Evolutionary conservation across 768 basidiomycete genomes (phyloP), one percentile per base, ranked within the genome.

Genomic region (Epithele typhae): DNA sequence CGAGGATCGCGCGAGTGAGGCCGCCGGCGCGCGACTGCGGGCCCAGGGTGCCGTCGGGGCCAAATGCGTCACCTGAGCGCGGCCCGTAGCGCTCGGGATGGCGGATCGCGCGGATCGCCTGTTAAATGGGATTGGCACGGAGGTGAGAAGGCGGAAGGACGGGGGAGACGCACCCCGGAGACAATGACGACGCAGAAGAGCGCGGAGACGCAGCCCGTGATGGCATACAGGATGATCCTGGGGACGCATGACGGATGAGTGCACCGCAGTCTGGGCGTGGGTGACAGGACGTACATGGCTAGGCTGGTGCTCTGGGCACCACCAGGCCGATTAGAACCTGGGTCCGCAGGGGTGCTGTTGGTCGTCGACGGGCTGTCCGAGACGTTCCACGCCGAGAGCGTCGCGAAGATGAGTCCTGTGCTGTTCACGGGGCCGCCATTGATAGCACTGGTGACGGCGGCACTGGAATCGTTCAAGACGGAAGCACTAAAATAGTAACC

Each of bases 71-170:
- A 11, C 68, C 68, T 3, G 69, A 55, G 44, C 92, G 76, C 10
- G 89, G 88, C 4, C 92, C 92, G 61, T 96, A 97, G 43, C 91
- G 79, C 59, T 96, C 93, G 15, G 93, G 93, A 64, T 95, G 82
- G 2, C 90, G 79, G 41, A 91, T 75, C 1, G 91, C 87, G 21
- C 90, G 74, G 38, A 94, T 73, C 1, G 89, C 88, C 84, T 88
- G 52, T 12, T 15, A 35, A 0, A 3, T 22, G 8, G 11, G 18
- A 10, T 30, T 30, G 14, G n/a, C n/a, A n/a, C 8, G 7, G 14
- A 30, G 27, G 27, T 43, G 30, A 57, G 38, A 24, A 22, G 18
- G 11, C 6, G 38, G 40, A 42, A 7, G 27, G 14, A 24, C 25
- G 37, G 7, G n/a, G n/a, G 30, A 23, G 12, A 68, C 82, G 44